Conservation (phyloP, 129 eudicot genomes). For the Lactuca saligna region DNA sequence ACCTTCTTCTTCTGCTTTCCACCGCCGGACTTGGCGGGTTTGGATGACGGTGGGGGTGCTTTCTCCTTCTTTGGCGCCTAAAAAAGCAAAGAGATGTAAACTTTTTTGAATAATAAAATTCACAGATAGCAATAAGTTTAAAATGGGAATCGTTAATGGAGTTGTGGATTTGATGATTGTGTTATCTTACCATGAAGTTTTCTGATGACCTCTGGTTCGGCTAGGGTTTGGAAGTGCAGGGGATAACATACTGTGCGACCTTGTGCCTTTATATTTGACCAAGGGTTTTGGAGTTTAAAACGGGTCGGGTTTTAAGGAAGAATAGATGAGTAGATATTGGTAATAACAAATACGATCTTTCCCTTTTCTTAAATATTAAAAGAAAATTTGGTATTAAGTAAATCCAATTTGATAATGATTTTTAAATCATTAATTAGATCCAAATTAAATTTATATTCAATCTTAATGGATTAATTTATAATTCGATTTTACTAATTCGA, state of each 20-base stretch:
- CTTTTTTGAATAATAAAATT: background rate
- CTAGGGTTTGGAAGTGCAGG: constrained; percentile 7
- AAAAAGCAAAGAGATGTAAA: background rate
- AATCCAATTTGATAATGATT: too few species aligned
- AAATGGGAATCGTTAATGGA: background rate
- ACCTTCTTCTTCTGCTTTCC: constrained; percentile 84
- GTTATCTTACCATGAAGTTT: constrained; percentile 13
- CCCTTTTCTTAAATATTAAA: too few species aligned
- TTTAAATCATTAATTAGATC: too few species aligned
- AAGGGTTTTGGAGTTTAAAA: background rate
- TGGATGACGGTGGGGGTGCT: constrained; percentile 72
- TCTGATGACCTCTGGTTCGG: background rate
- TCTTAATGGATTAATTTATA: too few species aligned
- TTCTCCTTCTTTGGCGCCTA: constrained; percentile 71
- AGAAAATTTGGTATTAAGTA: too few species aligned
- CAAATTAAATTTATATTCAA: too few species aligned
- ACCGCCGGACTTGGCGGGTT: constrained; percentile 68
- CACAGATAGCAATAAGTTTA: background rate
- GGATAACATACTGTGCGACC: background rate
- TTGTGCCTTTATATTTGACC: background rate
- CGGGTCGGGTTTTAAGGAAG: background rate
- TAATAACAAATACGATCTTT: too few species aligned
- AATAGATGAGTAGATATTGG: too few species aligned
- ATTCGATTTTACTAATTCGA: too few species aligned
- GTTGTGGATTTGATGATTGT: constrained; percentile 3